phyloP scores from a whole-genome alignment of 345 rosid species.

The Carallia brachiata region DNA sequence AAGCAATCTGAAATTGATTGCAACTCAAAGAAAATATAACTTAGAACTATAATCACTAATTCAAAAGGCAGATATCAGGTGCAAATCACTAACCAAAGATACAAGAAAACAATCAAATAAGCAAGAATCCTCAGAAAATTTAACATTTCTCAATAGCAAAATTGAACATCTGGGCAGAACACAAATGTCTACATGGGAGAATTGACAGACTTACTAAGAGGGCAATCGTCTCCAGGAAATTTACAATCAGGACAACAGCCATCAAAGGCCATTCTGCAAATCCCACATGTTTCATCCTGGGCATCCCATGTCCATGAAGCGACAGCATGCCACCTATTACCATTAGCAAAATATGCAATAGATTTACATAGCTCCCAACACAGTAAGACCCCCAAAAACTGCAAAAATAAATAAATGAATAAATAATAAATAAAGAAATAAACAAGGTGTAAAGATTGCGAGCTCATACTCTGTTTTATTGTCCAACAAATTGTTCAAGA shows the following conservation, averaged over 20 bases:
- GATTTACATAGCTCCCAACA: not conserved
- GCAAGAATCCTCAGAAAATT: too few relatives aligned
- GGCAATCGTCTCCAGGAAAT: constrained; percentile 91
- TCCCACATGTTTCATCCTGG: constrained; percentile 94
- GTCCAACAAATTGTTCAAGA: not conserved
- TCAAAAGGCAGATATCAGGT: too few relatives aligned
- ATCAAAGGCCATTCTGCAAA: constrained; percentile 94
- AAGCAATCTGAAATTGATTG: too few relatives aligned
- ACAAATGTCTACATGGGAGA: not conserved
- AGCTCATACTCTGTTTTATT: constrained; percentile 21
- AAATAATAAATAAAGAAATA: not conserved
- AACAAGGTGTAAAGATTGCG: not conserved
- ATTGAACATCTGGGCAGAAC: not conserved
- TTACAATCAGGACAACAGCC: constrained; percentile 95
- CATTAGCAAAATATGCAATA: not conserved
- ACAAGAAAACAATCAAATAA: too few relatives aligned
- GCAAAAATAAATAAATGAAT: not conserved
- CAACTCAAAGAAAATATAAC: too few relatives aligned
- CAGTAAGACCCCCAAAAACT: not conserved
- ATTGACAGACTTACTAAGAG: constrained; percentile 50
- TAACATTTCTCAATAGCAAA: too few relatives aligned
- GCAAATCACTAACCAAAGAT: too few relatives aligned
- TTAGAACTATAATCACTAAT: too few relatives aligned
- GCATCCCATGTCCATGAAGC: constrained; percentile 99
- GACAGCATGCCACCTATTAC: constrained; percentile 83